Conservation (phyloP, 1,139 yeast species). For the Pichia norvegensis region DNA sequence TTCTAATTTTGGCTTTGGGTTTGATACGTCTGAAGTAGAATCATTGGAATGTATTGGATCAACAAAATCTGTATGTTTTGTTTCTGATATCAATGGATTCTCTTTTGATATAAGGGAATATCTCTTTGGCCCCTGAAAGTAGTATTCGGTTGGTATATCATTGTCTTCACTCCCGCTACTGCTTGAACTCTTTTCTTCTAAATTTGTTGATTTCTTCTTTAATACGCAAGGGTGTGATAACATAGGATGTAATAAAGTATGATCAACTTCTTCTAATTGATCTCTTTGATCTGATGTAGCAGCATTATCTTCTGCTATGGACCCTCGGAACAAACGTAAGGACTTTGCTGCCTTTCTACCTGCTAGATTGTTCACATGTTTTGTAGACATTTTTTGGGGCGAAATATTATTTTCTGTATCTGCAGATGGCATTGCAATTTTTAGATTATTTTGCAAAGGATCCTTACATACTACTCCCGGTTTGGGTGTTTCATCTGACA, state of each 20-base stretch:
- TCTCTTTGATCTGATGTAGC: background rate
- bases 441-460: background rate
- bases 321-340: constrained; percentile 28
- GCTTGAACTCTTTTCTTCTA: background rate
- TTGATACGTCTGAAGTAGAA: background rate
- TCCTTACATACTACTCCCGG: background rate
- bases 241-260: background rate
- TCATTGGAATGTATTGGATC: background rate
- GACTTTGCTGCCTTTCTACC: constrained; percentile 37
- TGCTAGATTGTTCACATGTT: constrained; percentile 22
- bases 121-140: background rate
- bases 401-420: constrained; percentile 1
- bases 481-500: background rate
- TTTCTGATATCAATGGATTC: background rate
- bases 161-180: background rate
- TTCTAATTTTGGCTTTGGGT: constrained; percentile 28
- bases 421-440: background rate
- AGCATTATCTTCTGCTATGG: constrained; percentile 5
- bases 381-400: constrained; percentile 11
- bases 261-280: background rate
- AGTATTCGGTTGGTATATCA: background rate
- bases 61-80: background rate
- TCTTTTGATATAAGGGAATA: background rate
- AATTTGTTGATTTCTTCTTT: background rate
- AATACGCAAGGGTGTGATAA: background rate